Evolutionary conservation across 2,329 filamentous ascomycete genomes (phyloP).

Genomic region (Fusarium paranaense): DNA sequence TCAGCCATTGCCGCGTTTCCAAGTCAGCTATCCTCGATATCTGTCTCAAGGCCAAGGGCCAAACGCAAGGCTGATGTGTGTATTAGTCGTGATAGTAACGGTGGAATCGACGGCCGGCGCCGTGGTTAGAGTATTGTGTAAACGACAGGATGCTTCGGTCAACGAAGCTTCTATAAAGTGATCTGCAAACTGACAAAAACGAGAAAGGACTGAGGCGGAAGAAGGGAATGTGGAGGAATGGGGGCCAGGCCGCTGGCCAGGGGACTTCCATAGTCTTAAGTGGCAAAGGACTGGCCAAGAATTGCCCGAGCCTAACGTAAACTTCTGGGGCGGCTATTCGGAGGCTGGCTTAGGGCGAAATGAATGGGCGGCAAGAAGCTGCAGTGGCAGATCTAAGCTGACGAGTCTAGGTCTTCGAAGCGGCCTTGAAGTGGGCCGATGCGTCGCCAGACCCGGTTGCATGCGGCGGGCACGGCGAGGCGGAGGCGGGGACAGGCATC

Average conservation of each 20-base stretch:
- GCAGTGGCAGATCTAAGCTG: slow-evolving; percentile 38
- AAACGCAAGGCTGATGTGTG: slow-evolving; percentile 25
- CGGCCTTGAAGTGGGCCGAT: slow-evolving; percentile 38
- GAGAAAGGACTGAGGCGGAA: slow-evolving; percentile 46
- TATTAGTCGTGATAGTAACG: slow-evolving; percentile 42
- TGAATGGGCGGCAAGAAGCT: slow-evolving; percentile 40
- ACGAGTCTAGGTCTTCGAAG: slow-evolving; percentile 24
- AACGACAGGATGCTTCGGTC: slow-evolving; percentile 59
- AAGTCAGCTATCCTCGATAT: slow-evolving; percentile 49
- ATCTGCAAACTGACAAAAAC: slow-evolving; percentile 44
- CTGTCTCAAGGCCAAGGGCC: slow-evolving; percentile 26
- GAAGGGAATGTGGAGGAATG: slow-evolving; percentile 50
- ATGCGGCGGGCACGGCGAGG: slow-evolving; percentile 21
- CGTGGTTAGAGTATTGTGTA: slow-evolving; percentile 39
- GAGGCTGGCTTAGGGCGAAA: slow-evolving; percentile 17
- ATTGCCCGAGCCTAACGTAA: slow-evolving; percentile 14
- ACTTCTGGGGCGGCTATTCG: slow-evolving; percentile 42
- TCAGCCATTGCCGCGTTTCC: slow-evolving; percentile 61
- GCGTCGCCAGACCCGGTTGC: slow-evolving; percentile 31
- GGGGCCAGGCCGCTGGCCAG: slow-evolving; percentile 44
- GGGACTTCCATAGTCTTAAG: slow-evolving; percentile 45
- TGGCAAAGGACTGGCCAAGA: slow-evolving; percentile 33
- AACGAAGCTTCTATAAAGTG: slow-evolving; percentile 54
- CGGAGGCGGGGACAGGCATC: slow-evolving; percentile 26
- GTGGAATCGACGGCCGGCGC: slow-evolving; percentile 52